These are phyloP conservation scores for Phaeosphaeria sp. DNA, from an alignment of 2,329 filamentous ascomycete species.

Conservation along the genomic window DNA sequence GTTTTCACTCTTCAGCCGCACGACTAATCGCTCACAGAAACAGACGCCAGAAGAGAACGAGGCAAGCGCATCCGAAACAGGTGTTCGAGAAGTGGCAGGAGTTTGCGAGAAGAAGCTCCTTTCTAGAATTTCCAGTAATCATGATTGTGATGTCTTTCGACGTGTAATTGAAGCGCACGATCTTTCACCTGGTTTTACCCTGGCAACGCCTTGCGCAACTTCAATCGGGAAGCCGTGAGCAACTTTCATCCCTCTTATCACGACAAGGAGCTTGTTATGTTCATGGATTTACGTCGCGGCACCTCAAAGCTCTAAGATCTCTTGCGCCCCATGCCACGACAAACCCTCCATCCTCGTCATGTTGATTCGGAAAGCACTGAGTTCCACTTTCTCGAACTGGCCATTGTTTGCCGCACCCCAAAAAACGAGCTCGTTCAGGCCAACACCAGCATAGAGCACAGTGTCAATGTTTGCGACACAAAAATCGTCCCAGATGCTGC, in stretches of 20 bases:
- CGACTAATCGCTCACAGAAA: background rate
- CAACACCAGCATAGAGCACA: constrained; percentile 39
- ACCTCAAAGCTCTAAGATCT: constrained; percentile 13
- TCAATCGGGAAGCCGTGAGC: background rate
- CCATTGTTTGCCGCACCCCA: constrained; percentile 34
- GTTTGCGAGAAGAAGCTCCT: background rate
- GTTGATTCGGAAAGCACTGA: constrained; percentile 42
- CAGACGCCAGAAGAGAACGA: background rate
- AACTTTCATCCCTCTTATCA: background rate
- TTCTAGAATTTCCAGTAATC: background rate
- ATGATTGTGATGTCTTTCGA: background rate
- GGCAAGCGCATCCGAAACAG: background rate
- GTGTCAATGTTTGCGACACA: constrained; percentile 43
- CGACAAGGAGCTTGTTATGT: background rate
- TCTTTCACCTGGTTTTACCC: background rate
- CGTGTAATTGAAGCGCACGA: background rate
- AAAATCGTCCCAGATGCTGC: constrained; percentile 44
- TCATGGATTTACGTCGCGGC: background rate
- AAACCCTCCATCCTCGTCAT: constrained; percentile 16
- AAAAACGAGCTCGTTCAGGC: constrained; percentile 46
- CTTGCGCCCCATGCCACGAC: constrained; percentile 1
- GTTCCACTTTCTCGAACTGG: constrained; percentile 32
- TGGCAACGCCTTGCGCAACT: background rate
- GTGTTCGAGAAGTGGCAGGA: background rate
- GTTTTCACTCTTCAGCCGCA: background rate